A percentile compares a stretch with the other conserved stretches of the same genome.
Conservation (phyloP, 352 stramenopile genomes). For the Phytophthora pisi region DNA sequence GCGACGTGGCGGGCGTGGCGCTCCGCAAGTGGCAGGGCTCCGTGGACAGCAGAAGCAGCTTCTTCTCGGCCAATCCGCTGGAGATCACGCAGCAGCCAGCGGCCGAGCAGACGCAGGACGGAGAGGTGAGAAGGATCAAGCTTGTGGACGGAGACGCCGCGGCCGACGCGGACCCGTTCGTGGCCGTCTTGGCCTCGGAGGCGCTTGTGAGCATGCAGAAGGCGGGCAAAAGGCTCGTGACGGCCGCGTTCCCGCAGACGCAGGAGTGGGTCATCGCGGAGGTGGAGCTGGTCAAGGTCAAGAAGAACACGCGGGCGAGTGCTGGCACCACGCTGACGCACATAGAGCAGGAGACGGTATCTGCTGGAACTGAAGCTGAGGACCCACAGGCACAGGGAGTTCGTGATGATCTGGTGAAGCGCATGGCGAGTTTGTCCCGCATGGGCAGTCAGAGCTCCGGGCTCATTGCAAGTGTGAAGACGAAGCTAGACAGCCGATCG, state of each 20-base stretch:
- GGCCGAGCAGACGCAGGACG: slow-evolving; percentile 27
- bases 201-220: slow-evolving; percentile 74
- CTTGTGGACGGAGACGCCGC: slow-evolving; percentile 24
- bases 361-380: neutral
- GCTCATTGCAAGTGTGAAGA: slow-evolving; percentile 65
- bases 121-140: slow-evolving; percentile 57
- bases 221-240: slow-evolving; percentile 56
- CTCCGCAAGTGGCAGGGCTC: slow-evolving; percentile 58
- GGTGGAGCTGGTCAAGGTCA: slow-evolving; percentile 78
- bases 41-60: slow-evolving; percentile 18
- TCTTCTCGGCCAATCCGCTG: slow-evolving; percentile 65
- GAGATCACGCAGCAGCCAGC: slow-evolving; percentile 44
- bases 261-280: slow-evolving; percentile 71
- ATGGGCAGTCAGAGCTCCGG: slow-evolving; percentile 60
- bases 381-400: slow-evolving; percentile 25
- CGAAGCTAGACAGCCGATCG: slow-evolving; percentile 27
- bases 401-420: slow-evolving; percentile 68
- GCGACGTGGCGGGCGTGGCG: slow-evolving; percentile 62
- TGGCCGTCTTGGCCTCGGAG: slow-evolving; percentile 45
- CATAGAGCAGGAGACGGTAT: neutral
- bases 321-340: neutral
- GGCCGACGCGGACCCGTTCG: slow-evolving; percentile 33
- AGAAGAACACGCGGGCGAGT: slow-evolving; percentile 55
- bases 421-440: slow-evolving; percentile 74
- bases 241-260: slow-evolving; percentile 47